Conservation (phyloP, 2,329 filamentous ascomycete genomes). For the Dichotomopilus funicola region DNA sequence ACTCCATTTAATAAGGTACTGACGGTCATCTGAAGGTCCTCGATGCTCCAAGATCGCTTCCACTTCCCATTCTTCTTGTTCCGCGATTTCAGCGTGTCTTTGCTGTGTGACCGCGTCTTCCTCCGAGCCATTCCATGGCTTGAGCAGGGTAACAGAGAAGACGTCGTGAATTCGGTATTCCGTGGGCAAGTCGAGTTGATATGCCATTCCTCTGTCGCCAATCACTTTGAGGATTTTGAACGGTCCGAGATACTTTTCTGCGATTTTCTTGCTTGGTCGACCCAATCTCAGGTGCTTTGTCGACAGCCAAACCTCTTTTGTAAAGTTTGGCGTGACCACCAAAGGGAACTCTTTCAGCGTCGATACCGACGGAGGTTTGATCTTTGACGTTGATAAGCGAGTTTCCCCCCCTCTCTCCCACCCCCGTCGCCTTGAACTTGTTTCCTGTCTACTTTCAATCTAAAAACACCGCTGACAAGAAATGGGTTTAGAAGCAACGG, state of each 20-base stretch:
- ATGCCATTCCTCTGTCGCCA: neutral
- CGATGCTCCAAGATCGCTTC: neutral
- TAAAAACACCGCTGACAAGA: too few relatives aligned
- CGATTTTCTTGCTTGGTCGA: neutral
- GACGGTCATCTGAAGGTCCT: neutral
- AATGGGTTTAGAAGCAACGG: too few relatives aligned
- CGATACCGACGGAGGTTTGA: too few relatives aligned
- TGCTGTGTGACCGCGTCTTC: neutral
- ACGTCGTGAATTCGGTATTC: too few relatives aligned
- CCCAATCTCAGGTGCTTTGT: neutral
- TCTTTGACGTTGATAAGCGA: too few relatives aligned
- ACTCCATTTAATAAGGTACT: neutral
- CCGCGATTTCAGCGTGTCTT: neutral
- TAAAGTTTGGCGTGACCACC: too few relatives aligned
- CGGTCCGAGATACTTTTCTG: neutral
- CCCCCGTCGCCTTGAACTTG: too few relatives aligned
- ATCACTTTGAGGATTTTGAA: neutral
- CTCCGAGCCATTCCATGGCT: neutral
- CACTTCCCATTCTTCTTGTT: neutral
- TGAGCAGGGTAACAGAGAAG: too few relatives aligned
- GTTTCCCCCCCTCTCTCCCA: too few relatives aligned
- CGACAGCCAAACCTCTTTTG: neutral
- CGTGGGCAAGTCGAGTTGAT: neutral
- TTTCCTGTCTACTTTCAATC: too few relatives aligned
- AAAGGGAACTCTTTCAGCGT: too few relatives aligned